A percentile compares a stretch with the other conserved stretches of the same genome.
phyloP scores from a whole-genome alignment of 2,329 filamentous ascomycete species.

The Cladosporium sp. region DNA sequence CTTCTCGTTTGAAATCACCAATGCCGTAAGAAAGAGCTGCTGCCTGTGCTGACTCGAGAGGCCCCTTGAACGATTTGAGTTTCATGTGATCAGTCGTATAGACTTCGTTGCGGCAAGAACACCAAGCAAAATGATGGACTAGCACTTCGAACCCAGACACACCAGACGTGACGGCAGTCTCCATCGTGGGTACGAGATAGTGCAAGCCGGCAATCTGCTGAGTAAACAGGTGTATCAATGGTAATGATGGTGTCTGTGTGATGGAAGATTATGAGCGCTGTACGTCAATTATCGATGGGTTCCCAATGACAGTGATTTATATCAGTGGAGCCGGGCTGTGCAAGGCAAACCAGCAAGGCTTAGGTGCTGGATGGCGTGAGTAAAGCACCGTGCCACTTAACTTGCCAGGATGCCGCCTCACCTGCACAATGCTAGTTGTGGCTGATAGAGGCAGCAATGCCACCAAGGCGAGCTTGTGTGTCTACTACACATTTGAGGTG shows the following conservation, averaged over 20 bases:
- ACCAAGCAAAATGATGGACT: not conserved
- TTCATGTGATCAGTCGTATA: not conserved
- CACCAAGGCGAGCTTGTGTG: not conserved
- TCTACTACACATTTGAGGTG: not conserved
- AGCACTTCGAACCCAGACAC: not conserved
- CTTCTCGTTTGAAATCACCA: conserved; percentile 1
- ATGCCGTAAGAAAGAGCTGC: conserved; percentile 5
- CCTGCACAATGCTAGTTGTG: not conserved
- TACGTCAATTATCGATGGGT: not conserved
- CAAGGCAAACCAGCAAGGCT: not conserved
- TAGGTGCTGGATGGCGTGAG: not conserved
- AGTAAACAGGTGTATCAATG: too few relatives aligned
- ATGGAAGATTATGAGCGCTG: not conserved
- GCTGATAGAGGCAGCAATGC: not conserved
- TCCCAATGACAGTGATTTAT: not conserved
- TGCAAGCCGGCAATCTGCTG: too few relatives aligned
- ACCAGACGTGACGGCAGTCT: not conserved
- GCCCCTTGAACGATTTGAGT: not conserved
- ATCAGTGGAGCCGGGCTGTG: not conserved
- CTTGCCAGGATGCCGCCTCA: not conserved
- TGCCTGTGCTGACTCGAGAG: not conserved
- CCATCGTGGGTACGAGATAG: not conserved
- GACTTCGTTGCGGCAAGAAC: not conserved
- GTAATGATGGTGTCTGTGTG: not conserved
- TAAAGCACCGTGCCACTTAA: not conserved